Conservation (phyloP, 345 rosid genomes). For the Adansonia digitata region DNA sequence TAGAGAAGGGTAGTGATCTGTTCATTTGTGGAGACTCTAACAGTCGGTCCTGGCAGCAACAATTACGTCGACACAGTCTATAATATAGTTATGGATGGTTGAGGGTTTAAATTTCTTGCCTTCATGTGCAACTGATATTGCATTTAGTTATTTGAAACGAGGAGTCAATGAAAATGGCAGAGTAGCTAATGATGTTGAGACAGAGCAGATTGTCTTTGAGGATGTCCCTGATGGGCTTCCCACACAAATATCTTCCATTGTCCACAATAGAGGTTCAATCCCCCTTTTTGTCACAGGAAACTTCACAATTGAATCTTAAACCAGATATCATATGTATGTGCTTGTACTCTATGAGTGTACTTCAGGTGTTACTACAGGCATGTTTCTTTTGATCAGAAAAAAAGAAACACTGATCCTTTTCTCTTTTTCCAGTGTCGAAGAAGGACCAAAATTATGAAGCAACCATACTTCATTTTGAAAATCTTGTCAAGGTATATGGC, state of each 20-base stretch:
- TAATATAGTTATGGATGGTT: not conserved
- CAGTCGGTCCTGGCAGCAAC: too few relatives aligned
- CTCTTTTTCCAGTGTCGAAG: conserved; percentile 58
- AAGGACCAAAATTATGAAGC: conserved; percentile 88
- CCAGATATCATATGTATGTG: conserved; percentile 89
- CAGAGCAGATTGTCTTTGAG: conserved; percentile 92
- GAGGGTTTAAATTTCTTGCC: not conserved
- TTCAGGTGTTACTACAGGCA: conserved; percentile 5
- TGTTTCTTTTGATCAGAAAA: conserved; percentile 17
- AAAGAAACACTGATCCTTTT: not conserved
- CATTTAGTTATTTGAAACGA: conserved; percentile 83
- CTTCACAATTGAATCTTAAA: conserved; percentile 85
- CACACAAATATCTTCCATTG: conserved; percentile 74
- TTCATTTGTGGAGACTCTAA: too few relatives aligned
- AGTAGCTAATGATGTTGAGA: conserved; percentile 99
- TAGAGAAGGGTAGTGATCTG: too few relatives aligned
- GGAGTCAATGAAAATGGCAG: conserved; percentile 93
- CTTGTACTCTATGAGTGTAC: conserved; percentile 14
- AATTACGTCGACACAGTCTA: too few relatives aligned
- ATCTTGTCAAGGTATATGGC: conserved; percentile 85
- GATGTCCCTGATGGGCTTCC: conserved; percentile 69
- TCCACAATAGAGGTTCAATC: conserved; percentile 98
- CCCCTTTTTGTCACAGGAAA: conserved; percentile 99
- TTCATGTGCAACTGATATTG: conserved; percentile 10
- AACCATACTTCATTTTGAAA: conserved; percentile 88